Evolutionary conservation across 495 filamentous ascomycete species (phyloP).

Genomic region (Daldinia concentrica): DNA sequence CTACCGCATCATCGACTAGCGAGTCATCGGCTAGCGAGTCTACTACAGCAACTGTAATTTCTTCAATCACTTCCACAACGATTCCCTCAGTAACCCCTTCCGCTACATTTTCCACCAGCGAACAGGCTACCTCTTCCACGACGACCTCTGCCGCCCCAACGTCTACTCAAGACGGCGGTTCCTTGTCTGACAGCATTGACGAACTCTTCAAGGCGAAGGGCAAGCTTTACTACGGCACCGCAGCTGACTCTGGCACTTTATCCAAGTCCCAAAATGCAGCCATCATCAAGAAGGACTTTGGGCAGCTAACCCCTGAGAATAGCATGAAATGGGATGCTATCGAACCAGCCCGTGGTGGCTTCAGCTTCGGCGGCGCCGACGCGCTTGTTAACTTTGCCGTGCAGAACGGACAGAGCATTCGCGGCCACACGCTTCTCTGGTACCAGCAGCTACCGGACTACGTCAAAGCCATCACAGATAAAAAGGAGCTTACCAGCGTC

Average conservation of each 20-base stretch:
- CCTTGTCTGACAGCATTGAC: conserved; percentile 28
- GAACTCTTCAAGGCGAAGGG: conserved; percentile 62
- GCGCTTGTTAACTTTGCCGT: conserved; percentile 59
- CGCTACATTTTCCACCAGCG: background rate
- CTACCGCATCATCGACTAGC: background rate
- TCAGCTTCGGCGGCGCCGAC: conserved; percentile 56
- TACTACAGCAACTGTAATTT: background rate
- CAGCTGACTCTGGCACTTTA: conserved; percentile 61
- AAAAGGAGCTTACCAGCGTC: conserved; percentile 53
- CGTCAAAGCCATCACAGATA: conserved; percentile 58
- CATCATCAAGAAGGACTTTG: conserved; percentile 62
- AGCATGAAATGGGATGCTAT: conserved; percentile 64
- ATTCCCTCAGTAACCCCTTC: background rate
- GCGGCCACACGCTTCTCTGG: conserved; percentile 65
- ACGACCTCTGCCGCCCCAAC: background rate
- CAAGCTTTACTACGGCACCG: conserved; percentile 66
- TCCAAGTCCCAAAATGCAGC: conserved; percentile 57
- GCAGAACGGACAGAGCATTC: conserved; percentile 57
- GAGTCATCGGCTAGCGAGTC: background rate
- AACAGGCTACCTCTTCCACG: background rate
- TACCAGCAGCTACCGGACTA: conserved; percentile 64
- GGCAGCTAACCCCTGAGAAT: conserved; percentile 63
- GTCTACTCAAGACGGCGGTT: background rate
- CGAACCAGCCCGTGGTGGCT: conserved; percentile 58
- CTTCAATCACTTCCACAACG: background rate